Evolutionary conservation across 2,329 filamentous ascomycete species (phyloP).

Genomic region (Sarocladium oryzae): DNA sequence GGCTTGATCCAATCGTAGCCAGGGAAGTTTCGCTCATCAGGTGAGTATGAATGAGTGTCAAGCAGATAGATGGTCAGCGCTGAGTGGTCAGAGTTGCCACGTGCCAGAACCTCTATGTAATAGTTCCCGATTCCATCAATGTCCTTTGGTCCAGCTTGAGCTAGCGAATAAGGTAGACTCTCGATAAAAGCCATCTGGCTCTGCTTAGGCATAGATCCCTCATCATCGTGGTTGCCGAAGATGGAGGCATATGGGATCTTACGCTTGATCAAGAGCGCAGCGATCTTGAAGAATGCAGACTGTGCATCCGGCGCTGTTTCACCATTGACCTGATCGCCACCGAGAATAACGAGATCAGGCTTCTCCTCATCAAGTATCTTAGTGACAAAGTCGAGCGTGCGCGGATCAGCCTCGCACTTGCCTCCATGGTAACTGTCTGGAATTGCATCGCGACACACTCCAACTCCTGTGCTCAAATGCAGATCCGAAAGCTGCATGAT

Average conservation of each 20-base stretch:
- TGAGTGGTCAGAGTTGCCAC: conserved; percentile 73
- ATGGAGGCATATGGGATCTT: conserved; percentile 91
- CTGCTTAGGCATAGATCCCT: conserved; percentile 69
- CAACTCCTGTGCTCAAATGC: conserved; percentile 85
- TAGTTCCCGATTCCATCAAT: conserved; percentile 95
- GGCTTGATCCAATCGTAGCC: conserved; percentile 98
- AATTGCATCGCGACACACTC: conserved; percentile 78
- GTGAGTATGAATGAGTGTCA: conserved; percentile 87
- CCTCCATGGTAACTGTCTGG: conserved; percentile 66
- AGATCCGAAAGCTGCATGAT: conserved; percentile 95
- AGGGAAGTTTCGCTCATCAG: conserved; percentile 78
- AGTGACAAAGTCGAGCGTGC: conserved; percentile 84
- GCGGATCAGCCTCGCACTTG: conserved; percentile 82
- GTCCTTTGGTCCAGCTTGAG: conserved; percentile 72
- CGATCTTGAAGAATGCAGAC: conserved; percentile 90
- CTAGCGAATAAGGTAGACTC: conserved; percentile 81
- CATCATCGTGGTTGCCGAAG: conserved; percentile 97
- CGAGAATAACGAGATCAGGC: conserved; percentile 85
- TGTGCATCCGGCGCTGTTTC: conserved; percentile 88
- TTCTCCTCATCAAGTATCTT: conserved; percentile 85
- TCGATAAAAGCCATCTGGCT: conserved; percentile 83
- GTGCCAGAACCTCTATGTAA: conserved; percentile 80
- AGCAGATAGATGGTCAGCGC: conserved; percentile 92
- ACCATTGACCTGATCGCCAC: conserved; percentile 92
- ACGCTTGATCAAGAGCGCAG: conserved; percentile 73